Percentiles rank a stretch among this genome's conserved stretches.
Evolutionary conservation across 2,329 filamentous ascomycete species (phyloP).

Genomic region (Emergomyces orientalis): DNA sequence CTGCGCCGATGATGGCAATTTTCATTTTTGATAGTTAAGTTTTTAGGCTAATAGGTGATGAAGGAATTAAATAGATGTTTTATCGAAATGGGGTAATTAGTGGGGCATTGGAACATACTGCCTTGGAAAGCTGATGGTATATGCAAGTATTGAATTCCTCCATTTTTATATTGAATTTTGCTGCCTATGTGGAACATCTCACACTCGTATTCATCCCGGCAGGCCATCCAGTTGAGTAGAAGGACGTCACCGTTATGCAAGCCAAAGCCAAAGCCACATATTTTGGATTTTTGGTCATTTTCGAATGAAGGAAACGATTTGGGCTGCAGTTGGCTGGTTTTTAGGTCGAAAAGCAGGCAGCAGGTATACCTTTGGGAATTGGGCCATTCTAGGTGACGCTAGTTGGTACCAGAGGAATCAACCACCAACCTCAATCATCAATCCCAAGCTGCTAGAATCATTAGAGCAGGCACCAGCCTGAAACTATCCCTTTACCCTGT

Average conservation of each 20-base stretch:
- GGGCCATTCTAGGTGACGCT: not conserved
- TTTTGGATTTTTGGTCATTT: not conserved
- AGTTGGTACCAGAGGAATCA: not conserved
- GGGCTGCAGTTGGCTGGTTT: not conserved
- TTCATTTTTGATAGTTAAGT: slow-evolving; percentile 25
- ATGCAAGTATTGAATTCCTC: not conserved
- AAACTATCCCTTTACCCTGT: too few relatives aligned
- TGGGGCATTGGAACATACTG: not conserved
- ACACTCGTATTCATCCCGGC: not conserved
- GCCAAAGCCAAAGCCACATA: not conserved
- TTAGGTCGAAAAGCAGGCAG: not conserved
- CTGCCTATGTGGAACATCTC: not conserved
- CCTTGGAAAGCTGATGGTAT: not conserved
- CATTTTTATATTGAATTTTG: not conserved
- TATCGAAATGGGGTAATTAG: not conserved
- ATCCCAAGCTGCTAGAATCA: too few relatives aligned
- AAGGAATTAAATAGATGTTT: not conserved
- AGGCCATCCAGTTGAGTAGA: not conserved
- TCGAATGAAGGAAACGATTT: too few relatives aligned
- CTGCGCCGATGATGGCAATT: slow-evolving; percentile 37
- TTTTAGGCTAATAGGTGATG: not conserved
- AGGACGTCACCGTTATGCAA: not conserved
- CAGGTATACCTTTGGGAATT: not conserved
- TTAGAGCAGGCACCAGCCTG: not conserved
- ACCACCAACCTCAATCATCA: not conserved